Conservation (phyloP, 202 grass and related monocot genomes). For the Schoenoplectus triqueter region DNA sequence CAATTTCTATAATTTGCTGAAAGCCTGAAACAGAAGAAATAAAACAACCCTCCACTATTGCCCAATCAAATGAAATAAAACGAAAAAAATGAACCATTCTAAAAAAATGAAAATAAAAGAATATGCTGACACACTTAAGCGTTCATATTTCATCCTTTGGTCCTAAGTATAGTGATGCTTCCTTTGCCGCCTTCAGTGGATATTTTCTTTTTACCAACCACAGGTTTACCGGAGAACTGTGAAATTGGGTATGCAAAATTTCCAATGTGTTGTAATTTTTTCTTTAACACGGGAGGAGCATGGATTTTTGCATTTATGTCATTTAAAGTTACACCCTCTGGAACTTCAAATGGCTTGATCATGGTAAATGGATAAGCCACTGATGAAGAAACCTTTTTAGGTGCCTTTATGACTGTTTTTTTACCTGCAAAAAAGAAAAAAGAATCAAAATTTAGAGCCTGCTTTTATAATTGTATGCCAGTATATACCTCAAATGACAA, state of each 20-base stretch:
- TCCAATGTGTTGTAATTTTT: constrained; percentile 47
- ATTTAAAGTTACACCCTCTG: constrained; percentile 75
- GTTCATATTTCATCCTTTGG: constrained; percentile 62
- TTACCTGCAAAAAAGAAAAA: constrained; percentile 49
- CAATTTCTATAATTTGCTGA: constrained; percentile 26
- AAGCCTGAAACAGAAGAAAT: constrained; percentile 20
- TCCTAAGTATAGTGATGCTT: constrained; percentile 90
- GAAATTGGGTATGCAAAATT: constrained; percentile 53
- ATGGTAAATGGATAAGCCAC: constrained; percentile 86
- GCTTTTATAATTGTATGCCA: constrained; percentile 27
- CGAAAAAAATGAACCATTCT: constrained; percentile 5
- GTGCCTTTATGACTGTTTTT: constrained; percentile 54
- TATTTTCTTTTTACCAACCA: constrained; percentile 88
- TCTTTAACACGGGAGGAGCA: constrained; percentile 45
- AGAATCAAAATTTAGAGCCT: constrained; percentile 24
- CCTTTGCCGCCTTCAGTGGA: constrained; percentile 86
- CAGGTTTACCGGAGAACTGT: constrained; percentile 75
- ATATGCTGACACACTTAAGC: constrained; percentile 9
- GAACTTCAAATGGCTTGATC: constrained; percentile 80
- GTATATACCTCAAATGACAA: constrained; percentile 1
- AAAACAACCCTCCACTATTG: constrained; percentile 12
- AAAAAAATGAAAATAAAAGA: constrained; percentile 31
- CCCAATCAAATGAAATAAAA: constrained; percentile 28
- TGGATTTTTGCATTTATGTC: constrained; percentile 82
- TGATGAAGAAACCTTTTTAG: constrained; percentile 61